A percentile compares a stretch with the other conserved stretches of the same genome.
Evolutionary conservation across 1,284 basidiomycete species (phyloP).

Genomic region (Marasmius oreades): DNA sequence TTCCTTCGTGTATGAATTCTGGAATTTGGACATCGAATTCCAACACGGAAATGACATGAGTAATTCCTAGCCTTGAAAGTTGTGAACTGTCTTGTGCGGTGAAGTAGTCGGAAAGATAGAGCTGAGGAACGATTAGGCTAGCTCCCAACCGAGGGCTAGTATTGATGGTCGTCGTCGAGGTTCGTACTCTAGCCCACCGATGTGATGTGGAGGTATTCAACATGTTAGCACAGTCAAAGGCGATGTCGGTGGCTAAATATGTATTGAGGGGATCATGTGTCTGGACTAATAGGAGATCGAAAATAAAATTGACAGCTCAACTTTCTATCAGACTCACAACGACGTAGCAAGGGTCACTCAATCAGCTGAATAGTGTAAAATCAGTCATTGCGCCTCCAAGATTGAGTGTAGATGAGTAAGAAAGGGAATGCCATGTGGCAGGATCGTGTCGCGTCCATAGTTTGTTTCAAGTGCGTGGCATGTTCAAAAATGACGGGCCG

Average conservation of each 20-base stretch:
- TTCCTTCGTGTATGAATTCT: slow-evolving; percentile 41
- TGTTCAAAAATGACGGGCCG: too few species aligned
- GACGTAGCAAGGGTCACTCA: neutral
- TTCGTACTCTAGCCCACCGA: neutral
- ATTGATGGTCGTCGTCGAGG: neutral
- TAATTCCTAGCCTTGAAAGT: slow-evolving; percentile 55
- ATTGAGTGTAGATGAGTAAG: neutral
- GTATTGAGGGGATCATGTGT: neutral
- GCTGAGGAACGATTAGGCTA: slow-evolving; percentile 51
- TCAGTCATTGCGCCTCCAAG: neutral
- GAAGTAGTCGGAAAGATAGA: slow-evolving; percentile 63
- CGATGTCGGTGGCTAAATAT: neutral
- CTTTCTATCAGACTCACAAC: too few species aligned
- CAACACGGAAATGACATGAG: slow-evolving; percentile 65
- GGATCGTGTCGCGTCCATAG: neutral
- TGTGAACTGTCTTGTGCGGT: slow-evolving; percentile 47
- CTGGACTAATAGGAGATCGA: neutral
- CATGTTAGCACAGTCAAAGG: neutral
- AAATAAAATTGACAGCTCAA: neutral
- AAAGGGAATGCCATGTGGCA: neutral
- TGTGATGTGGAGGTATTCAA: neutral
- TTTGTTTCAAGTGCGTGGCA: too few species aligned
- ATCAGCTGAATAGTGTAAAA: neutral
- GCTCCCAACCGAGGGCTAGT: slow-evolving; percentile 21
- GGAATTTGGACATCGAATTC: slow-evolving; percentile 44